These are phyloP conservation scores for Candida lessepsii DNA, from an alignment of 805 yeast genomes.

Conservation along the genomic window DNA sequence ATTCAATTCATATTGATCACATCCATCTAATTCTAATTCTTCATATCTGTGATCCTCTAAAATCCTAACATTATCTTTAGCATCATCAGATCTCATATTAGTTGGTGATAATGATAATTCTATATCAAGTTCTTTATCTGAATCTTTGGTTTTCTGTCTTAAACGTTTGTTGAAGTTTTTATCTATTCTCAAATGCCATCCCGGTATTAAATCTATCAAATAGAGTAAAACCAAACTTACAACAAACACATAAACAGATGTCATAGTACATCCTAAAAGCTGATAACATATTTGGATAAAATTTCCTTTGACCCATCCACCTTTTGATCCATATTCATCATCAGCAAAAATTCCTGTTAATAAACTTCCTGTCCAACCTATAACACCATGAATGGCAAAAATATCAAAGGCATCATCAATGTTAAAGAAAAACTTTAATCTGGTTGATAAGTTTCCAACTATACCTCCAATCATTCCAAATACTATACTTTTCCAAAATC, in stretches of 20 bases:
- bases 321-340: constrained; percentile 27
- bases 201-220: constrained; percentile 39
- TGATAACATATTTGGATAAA: constrained; percentile 44
- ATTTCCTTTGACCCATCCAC: constrained; percentile 42
- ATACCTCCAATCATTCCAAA: constrained; percentile 40
- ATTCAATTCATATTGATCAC: constrained; percentile 39
- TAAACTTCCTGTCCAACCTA: constrained; percentile 40
- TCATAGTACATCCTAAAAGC: constrained; percentile 34
- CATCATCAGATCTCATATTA: constrained; percentile 4
- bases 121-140: constrained; percentile 14
- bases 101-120: constrained; percentile 17
- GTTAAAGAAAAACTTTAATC: constrained; percentile 36
- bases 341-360: constrained; percentile 43
- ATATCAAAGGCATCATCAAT: constrained; percentile 46
- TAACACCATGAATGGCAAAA: constrained; percentile 44
- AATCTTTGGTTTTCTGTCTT: constrained; percentile 16
- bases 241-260: constrained; percentile 33
- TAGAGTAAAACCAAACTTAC: constrained; percentile 32
- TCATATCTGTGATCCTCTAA: constrained; percentile 23
- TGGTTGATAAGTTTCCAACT: constrained; percentile 35
- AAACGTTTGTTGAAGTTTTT: constrained; percentile 34
- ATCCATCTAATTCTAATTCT: constrained; percentile 33
- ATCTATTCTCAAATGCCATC: constrained; percentile 42
- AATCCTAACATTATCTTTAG: neutral
- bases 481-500: constrained; percentile 41